phyloP scores from a whole-genome alignment of 1,284 basidiomycete genomes.

The Mycena citricolor region DNA sequence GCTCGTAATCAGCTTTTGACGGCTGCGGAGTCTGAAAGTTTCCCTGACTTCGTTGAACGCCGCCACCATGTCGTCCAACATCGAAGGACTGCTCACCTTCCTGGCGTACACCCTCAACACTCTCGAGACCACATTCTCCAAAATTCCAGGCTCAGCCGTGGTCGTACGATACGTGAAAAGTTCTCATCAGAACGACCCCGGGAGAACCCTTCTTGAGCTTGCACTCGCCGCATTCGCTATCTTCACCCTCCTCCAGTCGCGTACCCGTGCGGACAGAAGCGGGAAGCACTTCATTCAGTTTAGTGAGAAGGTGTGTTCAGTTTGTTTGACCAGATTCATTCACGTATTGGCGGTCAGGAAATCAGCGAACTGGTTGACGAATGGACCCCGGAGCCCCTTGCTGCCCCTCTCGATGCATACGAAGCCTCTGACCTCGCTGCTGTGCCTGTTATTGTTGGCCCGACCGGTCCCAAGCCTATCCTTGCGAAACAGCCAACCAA shows the following conservation, averaged over 20 bases:
- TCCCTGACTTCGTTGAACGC: too few species aligned
- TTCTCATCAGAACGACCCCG: conserved; percentile 90
- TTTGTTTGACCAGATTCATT: conserved; percentile 1
- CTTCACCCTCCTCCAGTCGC: conserved; percentile 84
- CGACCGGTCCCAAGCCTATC: conserved; percentile 82
- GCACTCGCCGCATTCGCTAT: conserved; percentile 89
- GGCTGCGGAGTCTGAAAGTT: too few species aligned
- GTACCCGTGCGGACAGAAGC: conserved; percentile 83
- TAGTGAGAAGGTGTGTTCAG: conserved; percentile 72
- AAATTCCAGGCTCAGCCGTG: conserved; percentile 86
- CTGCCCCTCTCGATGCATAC: conserved; percentile 54
- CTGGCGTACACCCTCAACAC: conserved; percentile 1
- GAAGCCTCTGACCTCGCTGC: conserved; percentile 73
- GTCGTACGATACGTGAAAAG: conserved; percentile 89
- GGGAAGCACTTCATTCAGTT: conserved; percentile 94
- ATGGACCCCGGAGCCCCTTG: conserved; percentile 89
- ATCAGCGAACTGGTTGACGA: conserved; percentile 96
- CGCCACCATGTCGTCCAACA: conserved; percentile 1
- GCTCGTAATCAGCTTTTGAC: too few species aligned
- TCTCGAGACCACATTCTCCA: conserved; percentile 2
- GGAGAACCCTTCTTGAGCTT: conserved; percentile 88
- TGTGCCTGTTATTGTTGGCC: conserved; percentile 80
- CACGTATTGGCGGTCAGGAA: conserved; percentile 57
- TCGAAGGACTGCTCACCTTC: background rate
- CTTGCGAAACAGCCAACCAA: conserved; percentile 57